Conservation (phyloP, 2,329 filamentous ascomycete species). For the Xylaria sp. region DNA sequence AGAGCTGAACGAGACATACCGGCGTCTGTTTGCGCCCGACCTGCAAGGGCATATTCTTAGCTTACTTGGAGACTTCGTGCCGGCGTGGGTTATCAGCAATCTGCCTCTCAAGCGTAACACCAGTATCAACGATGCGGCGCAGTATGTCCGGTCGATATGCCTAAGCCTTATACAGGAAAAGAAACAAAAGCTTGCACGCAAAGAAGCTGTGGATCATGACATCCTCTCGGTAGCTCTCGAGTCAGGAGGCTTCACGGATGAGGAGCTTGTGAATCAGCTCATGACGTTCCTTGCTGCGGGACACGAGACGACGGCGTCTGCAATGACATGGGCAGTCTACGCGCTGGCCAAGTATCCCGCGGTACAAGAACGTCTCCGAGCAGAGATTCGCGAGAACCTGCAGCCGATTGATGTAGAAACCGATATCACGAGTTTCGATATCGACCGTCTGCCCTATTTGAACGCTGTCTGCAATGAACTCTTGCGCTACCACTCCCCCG, state of each 20-base stretch:
- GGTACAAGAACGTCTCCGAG: conserved; percentile 36
- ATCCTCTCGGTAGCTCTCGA: conserved; percentile 37
- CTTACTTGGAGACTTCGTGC: conserved; percentile 57
- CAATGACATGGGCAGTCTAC: conserved; percentile 39
- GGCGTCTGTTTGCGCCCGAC: conserved; percentile 48
- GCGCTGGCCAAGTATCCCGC: conserved; percentile 34
- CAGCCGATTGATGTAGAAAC: conserved; percentile 32
- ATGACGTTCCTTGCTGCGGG: conserved; percentile 42
- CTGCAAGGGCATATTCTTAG: conserved; percentile 50
- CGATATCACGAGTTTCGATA: conserved; percentile 32
- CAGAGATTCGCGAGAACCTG: conserved; percentile 36
- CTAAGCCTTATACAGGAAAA: conserved; percentile 65
- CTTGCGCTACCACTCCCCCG: conserved; percentile 38
- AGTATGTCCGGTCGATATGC: conserved; percentile 60
- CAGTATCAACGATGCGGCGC: conserved; percentile 52
- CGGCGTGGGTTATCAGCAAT: conserved; percentile 52
- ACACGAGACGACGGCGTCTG: conserved; percentile 41
- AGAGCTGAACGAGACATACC: conserved; percentile 54
- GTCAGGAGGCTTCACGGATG: conserved; percentile 36
- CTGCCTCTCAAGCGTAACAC: conserved; percentile 68
- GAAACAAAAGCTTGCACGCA: conserved; percentile 47
- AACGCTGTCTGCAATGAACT: conserved; percentile 42
- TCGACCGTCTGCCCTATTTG: conserved; percentile 38
- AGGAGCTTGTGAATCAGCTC: conserved; percentile 37
- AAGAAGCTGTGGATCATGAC: conserved; percentile 37